Conservation (phyloP, 2,329 filamentous ascomycete species). For the Chaetomium sp. region DNA sequence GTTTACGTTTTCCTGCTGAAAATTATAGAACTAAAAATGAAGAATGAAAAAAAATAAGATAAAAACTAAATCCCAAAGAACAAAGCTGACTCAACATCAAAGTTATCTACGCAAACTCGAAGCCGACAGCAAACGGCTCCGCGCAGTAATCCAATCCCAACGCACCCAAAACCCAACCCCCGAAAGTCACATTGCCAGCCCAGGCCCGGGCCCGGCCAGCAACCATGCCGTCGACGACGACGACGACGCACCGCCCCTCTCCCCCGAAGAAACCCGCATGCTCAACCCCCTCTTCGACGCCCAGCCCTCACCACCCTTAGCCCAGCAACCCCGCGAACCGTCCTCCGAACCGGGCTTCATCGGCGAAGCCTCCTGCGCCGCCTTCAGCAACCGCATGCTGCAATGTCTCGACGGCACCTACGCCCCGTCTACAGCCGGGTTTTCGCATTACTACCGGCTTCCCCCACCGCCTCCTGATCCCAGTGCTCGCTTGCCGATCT, state of each 20-base stretch:
- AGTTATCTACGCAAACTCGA: neutral
- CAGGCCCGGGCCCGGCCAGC: neutral
- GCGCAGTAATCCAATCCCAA: neutral
- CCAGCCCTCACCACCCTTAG: neutral
- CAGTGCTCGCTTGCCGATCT: neutral
- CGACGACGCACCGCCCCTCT: neutral
- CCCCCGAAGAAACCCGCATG: neutral
- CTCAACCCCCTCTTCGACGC: neutral
- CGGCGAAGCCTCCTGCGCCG: neutral
- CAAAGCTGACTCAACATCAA: neutral
- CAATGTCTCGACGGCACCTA: neutral
- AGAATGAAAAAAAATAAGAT: no score
- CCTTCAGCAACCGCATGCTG: neutral
- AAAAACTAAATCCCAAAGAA: no score
- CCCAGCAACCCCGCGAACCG: neutral
- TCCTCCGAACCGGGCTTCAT: neutral
- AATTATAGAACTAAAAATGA: no score
- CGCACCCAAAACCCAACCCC: neutral
- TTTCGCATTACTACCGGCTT: neutral
- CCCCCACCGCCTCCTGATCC: neutral
- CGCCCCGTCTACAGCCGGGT: neutral
- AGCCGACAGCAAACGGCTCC: neutral
- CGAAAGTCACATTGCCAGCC: neutral
- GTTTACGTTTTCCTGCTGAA: neutral
- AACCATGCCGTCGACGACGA: no score